A percentile compares a stretch with the other conserved stretches of the same genome.
Conservation (phyloP, 768 basidiomycete genomes). For the Pholiota microspora region DNA sequence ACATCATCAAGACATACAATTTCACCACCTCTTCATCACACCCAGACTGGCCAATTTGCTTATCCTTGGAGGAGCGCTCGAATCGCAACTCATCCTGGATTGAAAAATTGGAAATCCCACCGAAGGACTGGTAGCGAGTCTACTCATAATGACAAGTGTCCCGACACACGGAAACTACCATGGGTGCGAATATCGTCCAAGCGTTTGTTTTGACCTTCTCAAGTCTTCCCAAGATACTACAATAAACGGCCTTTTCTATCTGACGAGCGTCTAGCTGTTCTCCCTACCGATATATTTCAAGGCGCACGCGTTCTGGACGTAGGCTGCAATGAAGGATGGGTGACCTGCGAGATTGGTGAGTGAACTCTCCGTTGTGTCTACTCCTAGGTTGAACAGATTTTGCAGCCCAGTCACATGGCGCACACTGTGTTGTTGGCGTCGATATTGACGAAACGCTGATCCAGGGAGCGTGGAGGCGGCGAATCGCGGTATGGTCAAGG, state of each 20-base stretch:
- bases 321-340: slow-evolving; percentile 85
- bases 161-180: slow-evolving; percentile 71
- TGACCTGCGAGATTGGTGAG: slow-evolving; percentile 88
- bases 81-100: too few relatives aligned
- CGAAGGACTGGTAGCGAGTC: too few relatives aligned
- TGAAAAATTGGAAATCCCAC: too few relatives aligned
- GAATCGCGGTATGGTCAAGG: slow-evolving; percentile 69
- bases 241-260: slow-evolving; percentile 58
- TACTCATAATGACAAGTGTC: slow-evolving; percentile 1
- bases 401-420: slow-evolving; percentile 63
- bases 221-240: slow-evolving; percentile 60
- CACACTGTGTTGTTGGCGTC: slow-evolving; percentile 72
- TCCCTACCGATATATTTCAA: slow-evolving; percentile 53
- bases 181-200: slow-evolving; percentile 39
- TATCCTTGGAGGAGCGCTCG: too few relatives aligned
- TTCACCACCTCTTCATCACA: too few relatives aligned
- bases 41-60: too few relatives aligned
- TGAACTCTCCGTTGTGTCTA: slow-evolving; percentile 3
- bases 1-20: too few relatives aligned
- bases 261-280: slow-evolving; percentile 64
- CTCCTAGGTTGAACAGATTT: not conserved
- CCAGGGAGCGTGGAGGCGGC: slow-evolving; percentile 71
- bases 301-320: slow-evolving; percentile 72
- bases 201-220: not conserved
- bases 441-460: slow-evolving; percentile 81